Percentiles rank a stretch among this genome's conserved stretches.
These are phyloP conservation scores for Arabidopsis arenosa DNA, from an alignment of 345 rosid species.

Conservation along the genomic window DNA sequence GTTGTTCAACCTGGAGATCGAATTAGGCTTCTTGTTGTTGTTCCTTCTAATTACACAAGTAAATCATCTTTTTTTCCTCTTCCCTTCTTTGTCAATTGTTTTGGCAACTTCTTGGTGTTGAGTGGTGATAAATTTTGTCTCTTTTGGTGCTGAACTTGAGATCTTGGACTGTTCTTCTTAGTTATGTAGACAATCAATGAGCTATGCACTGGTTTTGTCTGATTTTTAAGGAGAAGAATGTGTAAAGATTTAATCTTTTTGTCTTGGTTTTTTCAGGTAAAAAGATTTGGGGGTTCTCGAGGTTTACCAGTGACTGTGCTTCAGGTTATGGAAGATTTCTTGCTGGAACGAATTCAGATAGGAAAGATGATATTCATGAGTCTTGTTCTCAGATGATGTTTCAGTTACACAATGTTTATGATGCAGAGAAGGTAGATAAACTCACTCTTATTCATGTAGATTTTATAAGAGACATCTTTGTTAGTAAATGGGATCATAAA, in stretches of 20 bases:
- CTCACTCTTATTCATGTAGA: neutral
- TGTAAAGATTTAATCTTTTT: conserved; percentile 19
- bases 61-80: conserved; percentile 22
- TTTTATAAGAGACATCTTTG: conserved; percentile 6
- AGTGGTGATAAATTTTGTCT: neutral
- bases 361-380: conserved; percentile 75
- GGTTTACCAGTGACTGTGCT: conserved; percentile 89
- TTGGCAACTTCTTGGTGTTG: neutral
- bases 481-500: conserved; percentile 6
- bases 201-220: conserved; percentile 11
- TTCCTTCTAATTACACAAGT: conserved; percentile 76
- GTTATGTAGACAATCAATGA: conserved; percentile 6
- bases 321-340: conserved; percentile 67
- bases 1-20: conserved; percentile 89
- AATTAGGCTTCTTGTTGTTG: conserved; percentile 84
- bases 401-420: conserved; percentile 87
- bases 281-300: conserved; percentile 84
- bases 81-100: neutral
- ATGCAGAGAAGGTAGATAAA: conserved; percentile 71
- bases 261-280: conserved; percentile 56
- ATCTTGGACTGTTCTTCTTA: conserved; percentile 4
- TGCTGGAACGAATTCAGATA: conserved; percentile 68
- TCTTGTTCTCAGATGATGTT: conserved; percentile 92
- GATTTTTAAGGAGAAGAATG: conserved; percentile 18
- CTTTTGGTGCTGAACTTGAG: conserved; percentile 18